Conservation (phyloP, 148 eudicot species). For the Spergularia bocconei region DNA sequence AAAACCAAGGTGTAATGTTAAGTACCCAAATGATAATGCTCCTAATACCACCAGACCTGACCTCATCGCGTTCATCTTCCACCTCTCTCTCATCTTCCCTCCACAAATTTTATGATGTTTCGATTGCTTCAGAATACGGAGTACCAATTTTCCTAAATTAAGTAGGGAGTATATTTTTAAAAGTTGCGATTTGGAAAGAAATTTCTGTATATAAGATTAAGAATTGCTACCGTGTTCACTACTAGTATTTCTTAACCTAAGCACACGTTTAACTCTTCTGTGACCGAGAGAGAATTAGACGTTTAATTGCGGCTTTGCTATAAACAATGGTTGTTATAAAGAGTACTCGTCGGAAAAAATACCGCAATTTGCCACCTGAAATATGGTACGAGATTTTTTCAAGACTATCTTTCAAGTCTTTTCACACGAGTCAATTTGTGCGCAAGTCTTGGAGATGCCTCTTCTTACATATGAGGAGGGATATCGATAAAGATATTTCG, state of each 20-base stretch:
- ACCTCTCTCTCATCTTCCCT: constrained; percentile 44
- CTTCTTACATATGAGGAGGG: not conserved
- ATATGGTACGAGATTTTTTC: not conserved
- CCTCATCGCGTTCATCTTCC: constrained; percentile 70
- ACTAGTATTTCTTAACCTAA: no score
- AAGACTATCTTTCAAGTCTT: not conserved
- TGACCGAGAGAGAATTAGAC: no score
- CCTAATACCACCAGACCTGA: constrained; percentile 71
- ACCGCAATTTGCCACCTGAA: not conserved
- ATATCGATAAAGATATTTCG: not conserved
- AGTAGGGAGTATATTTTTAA: no score
- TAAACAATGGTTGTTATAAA: no score
- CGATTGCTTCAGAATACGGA: no score
- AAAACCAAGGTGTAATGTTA: constrained; percentile 59
- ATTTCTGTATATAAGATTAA: no score
- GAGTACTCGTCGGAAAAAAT: no score
- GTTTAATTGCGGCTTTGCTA: no score
- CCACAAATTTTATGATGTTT: not conserved
- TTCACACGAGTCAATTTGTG: not conserved
- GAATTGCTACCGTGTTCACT: no score
- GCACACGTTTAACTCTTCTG: no score
- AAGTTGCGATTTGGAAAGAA: no score
- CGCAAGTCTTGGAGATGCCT: not conserved
- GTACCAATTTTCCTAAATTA: no score
- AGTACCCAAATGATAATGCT: constrained; percentile 71